Conservation (phyloP, 345 rosid genomes). For the Alliaria petiolata region DNA sequence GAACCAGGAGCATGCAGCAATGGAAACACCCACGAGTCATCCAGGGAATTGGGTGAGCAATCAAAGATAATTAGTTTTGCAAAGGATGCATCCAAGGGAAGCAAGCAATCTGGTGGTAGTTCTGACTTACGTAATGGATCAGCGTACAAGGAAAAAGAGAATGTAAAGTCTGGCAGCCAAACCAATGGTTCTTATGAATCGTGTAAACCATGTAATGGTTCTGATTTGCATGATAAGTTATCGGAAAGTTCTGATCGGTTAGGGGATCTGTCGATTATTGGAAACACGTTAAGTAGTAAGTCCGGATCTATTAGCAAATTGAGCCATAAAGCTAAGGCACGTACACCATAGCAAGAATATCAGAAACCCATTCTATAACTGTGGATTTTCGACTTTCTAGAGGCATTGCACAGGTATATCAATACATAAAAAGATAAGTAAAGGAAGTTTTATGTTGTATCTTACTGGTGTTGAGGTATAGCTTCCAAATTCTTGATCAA, state of each 20-base stretch:
- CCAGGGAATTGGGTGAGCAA: slow-evolving; percentile 27
- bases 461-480: background rate
- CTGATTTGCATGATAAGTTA: slow-evolving; percentile 34
- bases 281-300: slow-evolving; percentile 38
- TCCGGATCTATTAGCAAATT: slow-evolving; percentile 43
- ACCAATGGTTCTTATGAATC: slow-evolving; percentile 38
- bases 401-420: slow-evolving; percentile 89
- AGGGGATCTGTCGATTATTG: slow-evolving; percentile 36
- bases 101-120: slow-evolving; percentile 31
- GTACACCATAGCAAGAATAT: slow-evolving; percentile 55
- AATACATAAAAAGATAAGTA: background rate
- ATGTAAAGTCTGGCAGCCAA: slow-evolving; percentile 34
- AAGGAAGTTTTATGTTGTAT: background rate
- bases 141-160: slow-evolving; percentile 34
- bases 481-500: slow-evolving; percentile 5
- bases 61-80: slow-evolving; percentile 22
- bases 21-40: slow-evolving; percentile 36
- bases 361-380: slow-evolving; percentile 74
- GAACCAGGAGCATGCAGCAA: slow-evolving; percentile 39
- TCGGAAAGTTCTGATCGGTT: slow-evolving; percentile 36
- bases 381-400: slow-evolving; percentile 92
- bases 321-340: slow-evolving; percentile 33
- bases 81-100: slow-evolving; percentile 39
- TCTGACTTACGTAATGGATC: slow-evolving; percentile 33
- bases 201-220: slow-evolving; percentile 32